Evolutionary conservation across 2,329 filamentous ascomycete genomes (phyloP), one percentile per base, ranked within the genome.

Genomic region (Exutisphaerella laricina): DNA sequence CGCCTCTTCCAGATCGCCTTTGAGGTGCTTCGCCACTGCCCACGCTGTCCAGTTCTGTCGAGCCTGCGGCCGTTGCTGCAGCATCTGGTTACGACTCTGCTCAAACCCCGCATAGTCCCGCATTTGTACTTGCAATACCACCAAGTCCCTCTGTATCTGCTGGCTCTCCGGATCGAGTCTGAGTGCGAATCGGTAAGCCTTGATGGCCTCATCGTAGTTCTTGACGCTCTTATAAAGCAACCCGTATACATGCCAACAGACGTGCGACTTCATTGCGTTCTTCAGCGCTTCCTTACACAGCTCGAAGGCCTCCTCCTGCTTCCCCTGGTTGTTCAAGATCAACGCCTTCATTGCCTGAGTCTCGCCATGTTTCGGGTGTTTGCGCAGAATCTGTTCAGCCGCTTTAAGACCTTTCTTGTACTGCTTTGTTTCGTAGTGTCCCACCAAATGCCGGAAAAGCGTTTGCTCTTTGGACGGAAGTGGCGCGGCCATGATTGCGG

Each of bases 201-300:
- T 97, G 71, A 96, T 96, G 7, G 94, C 90, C 70, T 97, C 92
- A 66, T 97, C 92, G 58, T 94, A 97, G 69, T 98, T 97, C 76
- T 97, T 97, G 62, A 85, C 84, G 36, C 87, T 84, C 39, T 90
- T 83, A 70, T 94, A 97, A 38, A 98, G 77, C 55, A 98, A 70
- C 22, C 94, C 92, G 66, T 97, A 98, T 48, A 98, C 92, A 68
- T 98, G 94, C 92, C 92, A 98, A 74, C 89, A 97, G 59, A 98
- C 89, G 69, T 97, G 90, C 59, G 89, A 96, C 72, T 94, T 96
- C 89, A 98, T 97, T 66, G 97, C 89, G 59, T 89, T 88, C 55
- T 84, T 88, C 58, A 98, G 75, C 23, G 94, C 92, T 54, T 88
- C 79, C 70, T 96, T 98, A 60, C 86, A 90, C 46, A 98, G 76